Percentiles rank a stretch among this genome's conserved stretches.
phyloP scores from a whole-genome alignment of 257 asterid genomes.

The Cinchona pubescens region DNA sequence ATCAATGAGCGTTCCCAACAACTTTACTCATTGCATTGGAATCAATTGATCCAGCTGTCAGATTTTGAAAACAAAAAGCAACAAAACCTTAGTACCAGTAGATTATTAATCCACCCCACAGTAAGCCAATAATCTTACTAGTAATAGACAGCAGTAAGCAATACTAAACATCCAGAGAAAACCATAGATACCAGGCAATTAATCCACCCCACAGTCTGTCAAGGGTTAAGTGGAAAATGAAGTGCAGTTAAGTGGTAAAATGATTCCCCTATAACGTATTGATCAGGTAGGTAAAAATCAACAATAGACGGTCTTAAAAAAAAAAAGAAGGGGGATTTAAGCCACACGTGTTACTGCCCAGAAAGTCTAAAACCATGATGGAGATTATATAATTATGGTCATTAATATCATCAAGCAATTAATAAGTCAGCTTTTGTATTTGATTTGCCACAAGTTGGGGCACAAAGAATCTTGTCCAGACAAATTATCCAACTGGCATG shows the following conservation, averaged over 20 bases:
- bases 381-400: background rate
- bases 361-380: background rate
- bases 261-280: no score
- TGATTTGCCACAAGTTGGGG: constrained; percentile 31
- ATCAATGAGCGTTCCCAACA: background rate
- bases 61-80: constrained; percentile 11
- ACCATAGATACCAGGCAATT: constrained; percentile 1
- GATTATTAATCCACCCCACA: background rate
- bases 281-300: no score
- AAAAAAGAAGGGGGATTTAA: no score
- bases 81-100: constrained; percentile 15
- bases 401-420: constrained; percentile 12
- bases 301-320: no score
- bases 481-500: constrained; percentile 35
- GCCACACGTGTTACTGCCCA: constrained; percentile 16
- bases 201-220: background rate
- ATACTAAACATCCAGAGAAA: background rate
- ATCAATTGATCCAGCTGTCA: constrained; percentile 21
- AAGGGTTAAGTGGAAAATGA: no score
- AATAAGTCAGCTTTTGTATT: constrained; percentile 14
- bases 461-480: constrained; percentile 34
- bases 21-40: background rate
- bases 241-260: no score
- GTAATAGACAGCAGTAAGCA: no score
- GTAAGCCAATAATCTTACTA: no score